Conservation (phyloP, 495 filamentous ascomycete species). For the Penicillium atrosanguineum region DNA sequence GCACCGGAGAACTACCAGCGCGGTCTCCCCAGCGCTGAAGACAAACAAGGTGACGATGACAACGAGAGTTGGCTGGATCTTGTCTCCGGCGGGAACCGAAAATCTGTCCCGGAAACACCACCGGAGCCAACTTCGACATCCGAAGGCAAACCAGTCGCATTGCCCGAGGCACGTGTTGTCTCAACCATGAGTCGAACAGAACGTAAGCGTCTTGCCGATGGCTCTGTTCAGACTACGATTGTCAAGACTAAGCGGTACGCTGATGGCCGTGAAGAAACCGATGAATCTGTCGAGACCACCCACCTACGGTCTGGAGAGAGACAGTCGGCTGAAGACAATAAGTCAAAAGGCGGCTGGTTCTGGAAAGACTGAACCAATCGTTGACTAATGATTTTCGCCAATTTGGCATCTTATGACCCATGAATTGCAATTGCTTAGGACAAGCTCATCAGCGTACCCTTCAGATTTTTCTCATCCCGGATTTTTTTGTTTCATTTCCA, state of each 20-base stretch:
- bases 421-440: constrained; percentile 3
- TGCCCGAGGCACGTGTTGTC: constrained; percentile 37
- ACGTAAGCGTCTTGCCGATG: constrained; percentile 53
- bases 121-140: constrained; percentile 4
- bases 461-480: constrained; percentile 3
- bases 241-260: constrained; percentile 59
- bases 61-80: constrained; percentile 32
- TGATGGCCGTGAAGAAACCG: constrained; percentile 61
- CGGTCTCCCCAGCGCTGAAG: not conserved
- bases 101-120: constrained; percentile 26
- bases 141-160: not conserved
- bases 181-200: constrained; percentile 59
- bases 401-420: constrained; percentile 7
- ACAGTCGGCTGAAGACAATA: constrained; percentile 7
- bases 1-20: constrained; percentile 2
- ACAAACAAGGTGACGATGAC: constrained; percentile 20
- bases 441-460: constrained; percentile 10
- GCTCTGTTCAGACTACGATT: constrained; percentile 59
- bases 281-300: constrained; percentile 41
- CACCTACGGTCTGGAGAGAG: constrained; percentile 15
- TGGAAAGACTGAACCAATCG: constrained; percentile 32
- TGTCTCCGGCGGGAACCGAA: constrained; percentile 30
- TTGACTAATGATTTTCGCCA: constrained; percentile 1
- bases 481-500: not conserved
- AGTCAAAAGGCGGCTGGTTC: constrained; percentile 40